These are phyloP conservation scores for Poronia punctata DNA, from an alignment of 495 filamentous ascomycete genomes.

Conservation along the genomic window DNA sequence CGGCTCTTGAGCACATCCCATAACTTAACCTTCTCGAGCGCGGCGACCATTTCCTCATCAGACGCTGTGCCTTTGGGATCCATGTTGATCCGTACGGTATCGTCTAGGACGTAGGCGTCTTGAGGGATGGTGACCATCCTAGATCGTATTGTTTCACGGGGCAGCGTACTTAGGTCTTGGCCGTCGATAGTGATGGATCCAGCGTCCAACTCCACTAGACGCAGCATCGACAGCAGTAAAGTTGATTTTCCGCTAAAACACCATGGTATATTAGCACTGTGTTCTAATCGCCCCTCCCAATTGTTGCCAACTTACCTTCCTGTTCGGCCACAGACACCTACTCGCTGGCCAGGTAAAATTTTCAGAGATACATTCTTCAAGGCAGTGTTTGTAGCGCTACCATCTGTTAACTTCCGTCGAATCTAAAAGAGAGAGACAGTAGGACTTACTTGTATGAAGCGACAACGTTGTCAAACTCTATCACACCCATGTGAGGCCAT, in stretches of 20 bases:
- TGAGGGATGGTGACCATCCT: conserved; percentile 35
- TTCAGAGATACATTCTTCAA: conserved; percentile 9
- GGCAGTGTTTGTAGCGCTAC: background rate
- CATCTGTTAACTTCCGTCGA: no score
- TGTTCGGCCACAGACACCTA: conserved; percentile 41
- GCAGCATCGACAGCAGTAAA: conserved; percentile 27
- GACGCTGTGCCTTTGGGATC: conserved; percentile 23
- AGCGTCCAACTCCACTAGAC: conserved; percentile 26
- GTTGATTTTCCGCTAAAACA: conserved; percentile 38
- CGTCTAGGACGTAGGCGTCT: conserved; percentile 35
- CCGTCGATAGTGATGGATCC: conserved; percentile 36
- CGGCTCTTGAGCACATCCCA: conserved; percentile 36
- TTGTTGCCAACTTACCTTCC: conserved; percentile 37
- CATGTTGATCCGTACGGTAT: conserved; percentile 36
- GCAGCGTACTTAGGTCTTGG: conserved; percentile 27
- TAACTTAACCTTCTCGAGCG: conserved; percentile 37
- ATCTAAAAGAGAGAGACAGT: no score
- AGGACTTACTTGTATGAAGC: conserved; percentile 12
- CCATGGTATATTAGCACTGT: no score
- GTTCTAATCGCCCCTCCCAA: no score
- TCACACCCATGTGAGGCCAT: conserved; percentile 17
- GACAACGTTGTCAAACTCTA: conserved; percentile 13
- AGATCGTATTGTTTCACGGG: conserved; percentile 17
- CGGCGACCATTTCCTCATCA: conserved; percentile 31
- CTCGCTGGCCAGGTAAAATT: conserved; percentile 29